Conservation (phyloP, 192 early-diverging fungal species). For the Radiomyces spectabilis region DNA sequence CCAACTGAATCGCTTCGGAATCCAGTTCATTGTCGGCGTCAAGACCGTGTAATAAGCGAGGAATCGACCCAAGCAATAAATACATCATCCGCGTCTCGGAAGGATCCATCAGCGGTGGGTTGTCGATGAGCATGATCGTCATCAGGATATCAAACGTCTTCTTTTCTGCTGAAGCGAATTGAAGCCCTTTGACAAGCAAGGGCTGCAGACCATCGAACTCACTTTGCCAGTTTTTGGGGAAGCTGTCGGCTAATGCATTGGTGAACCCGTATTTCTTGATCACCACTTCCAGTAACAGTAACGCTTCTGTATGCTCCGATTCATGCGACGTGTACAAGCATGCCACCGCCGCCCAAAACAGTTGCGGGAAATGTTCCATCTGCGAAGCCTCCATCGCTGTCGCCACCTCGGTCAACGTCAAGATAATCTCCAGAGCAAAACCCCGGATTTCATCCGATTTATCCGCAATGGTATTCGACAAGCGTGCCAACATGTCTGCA, state of each 20-base stretch:
- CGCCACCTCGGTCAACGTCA: constrained; percentile 59
- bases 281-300: constrained; percentile 58
- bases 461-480: constrained; percentile 74
- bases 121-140: constrained; percentile 42
- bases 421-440: constrained; percentile 71
- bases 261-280: constrained; percentile 39
- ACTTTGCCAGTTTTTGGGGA: constrained; percentile 71
- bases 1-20: constrained; percentile 43
- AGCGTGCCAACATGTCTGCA: constrained; percentile 63
- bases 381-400: constrained; percentile 42
- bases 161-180: constrained; percentile 46
- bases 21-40: constrained; percentile 41
- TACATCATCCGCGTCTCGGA: constrained; percentile 48
- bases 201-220: constrained; percentile 70
- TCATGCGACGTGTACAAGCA: constrained; percentile 66
- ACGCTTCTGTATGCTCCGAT: constrained; percentile 66
- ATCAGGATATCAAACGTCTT: constrained; percentile 52
- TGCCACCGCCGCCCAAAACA: constrained; percentile 78
- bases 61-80: constrained; percentile 60
- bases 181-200: constrained; percentile 64
- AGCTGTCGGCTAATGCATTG: constrained; percentile 45
- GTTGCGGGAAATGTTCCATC: constrained; percentile 63
- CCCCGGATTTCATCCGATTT: constrained; percentile 69
- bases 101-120: constrained; percentile 56
- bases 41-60: constrained; percentile 56